A percentile compares a stretch with the other conserved stretches of the same genome.
Evolutionary conservation across 192 early-diverging fungal genomes (phyloP).

Genomic region (Rhizophagus clarus): DNA sequence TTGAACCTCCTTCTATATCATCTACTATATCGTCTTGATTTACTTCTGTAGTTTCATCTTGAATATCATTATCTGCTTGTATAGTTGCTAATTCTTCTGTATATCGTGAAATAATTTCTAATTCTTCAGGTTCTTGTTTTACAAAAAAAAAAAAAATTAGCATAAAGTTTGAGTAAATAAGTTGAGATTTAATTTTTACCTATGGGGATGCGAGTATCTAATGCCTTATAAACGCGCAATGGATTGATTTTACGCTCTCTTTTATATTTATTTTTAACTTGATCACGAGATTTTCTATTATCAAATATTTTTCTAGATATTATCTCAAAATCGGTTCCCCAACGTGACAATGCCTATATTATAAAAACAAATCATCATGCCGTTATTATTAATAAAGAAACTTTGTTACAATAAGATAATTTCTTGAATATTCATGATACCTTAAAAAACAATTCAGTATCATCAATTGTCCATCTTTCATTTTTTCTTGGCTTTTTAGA

Average conservation of each 20-base stretch:
- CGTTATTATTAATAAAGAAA: background rate
- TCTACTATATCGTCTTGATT: background rate
- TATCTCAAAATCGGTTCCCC: conserved; percentile 53
- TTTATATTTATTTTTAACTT: conserved; percentile 47
- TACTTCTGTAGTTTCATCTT: background rate
- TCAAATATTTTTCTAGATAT: conserved; percentile 40
- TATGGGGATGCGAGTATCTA: conserved; percentile 37
- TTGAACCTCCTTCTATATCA: background rate
- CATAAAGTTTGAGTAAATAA: background rate
- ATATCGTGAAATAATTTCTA: background rate
- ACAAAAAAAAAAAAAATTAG: background rate
- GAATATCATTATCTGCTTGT: background rate
- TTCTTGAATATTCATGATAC: background rate
- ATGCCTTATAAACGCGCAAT: conserved; percentile 34
- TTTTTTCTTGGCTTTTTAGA: conserved; percentile 23
- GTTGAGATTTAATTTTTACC: conserved; percentile 24
- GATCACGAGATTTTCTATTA: conserved; percentile 38
- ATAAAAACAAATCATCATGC: background rate
- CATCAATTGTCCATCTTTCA: conserved; percentile 43
- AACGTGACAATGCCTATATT: conserved; percentile 42
- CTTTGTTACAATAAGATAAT: background rate
- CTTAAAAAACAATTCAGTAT: conserved; percentile 46
- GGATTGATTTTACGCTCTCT: conserved; percentile 41
- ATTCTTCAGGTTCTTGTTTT: background rate
- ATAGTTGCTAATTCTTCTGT: background rate